Percentiles rank a stretch among this genome's conserved stretches.
Evolutionary conservation across 768 basidiomycete genomes (phyloP).

Genomic region (Lactifluus echinatus): DNA sequence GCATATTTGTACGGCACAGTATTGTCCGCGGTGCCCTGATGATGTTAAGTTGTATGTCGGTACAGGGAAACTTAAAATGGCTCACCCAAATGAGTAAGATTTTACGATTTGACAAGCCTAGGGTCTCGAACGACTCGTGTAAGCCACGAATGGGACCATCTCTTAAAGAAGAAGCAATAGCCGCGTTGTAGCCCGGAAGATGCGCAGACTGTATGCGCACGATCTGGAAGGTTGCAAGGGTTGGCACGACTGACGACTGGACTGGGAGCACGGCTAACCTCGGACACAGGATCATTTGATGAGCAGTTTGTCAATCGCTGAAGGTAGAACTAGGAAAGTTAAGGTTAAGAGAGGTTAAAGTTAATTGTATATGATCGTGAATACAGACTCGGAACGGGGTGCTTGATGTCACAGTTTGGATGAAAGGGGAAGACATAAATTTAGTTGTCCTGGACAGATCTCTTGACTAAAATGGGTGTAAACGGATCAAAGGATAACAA

Average conservation of each 20-base stretch:
- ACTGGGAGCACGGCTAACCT: constrained; percentile 19
- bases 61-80: constrained; percentile 1
- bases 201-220: constrained; percentile 73
- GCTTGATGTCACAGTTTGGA: constrained; percentile 60
- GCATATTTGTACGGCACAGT: constrained; percentile 52
- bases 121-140: constrained; percentile 41
- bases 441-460: constrained; percentile 69
- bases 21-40: constrained; percentile 49
- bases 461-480: constrained; percentile 35
- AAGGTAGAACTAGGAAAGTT: constrained; percentile 26
- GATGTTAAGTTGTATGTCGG: background rate
- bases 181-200: constrained; percentile 64
- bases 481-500: background rate
- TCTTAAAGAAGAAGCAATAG: constrained; percentile 66
- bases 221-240: constrained; percentile 34
- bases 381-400: constrained; percentile 47
- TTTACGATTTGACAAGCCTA: constrained; percentile 38
- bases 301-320: constrained; percentile 27
- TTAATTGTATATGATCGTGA: background rate
- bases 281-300: constrained; percentile 25
- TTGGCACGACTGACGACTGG: background rate
- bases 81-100: constrained; percentile 61
- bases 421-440: constrained; percentile 68
- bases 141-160: constrained; percentile 66
- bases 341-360: background rate